Percentiles rank a stretch among this genome's conserved stretches.
Conservation (phyloP, 192 early-diverging fungal genomes). For the Entrophospora sp. region DNA sequence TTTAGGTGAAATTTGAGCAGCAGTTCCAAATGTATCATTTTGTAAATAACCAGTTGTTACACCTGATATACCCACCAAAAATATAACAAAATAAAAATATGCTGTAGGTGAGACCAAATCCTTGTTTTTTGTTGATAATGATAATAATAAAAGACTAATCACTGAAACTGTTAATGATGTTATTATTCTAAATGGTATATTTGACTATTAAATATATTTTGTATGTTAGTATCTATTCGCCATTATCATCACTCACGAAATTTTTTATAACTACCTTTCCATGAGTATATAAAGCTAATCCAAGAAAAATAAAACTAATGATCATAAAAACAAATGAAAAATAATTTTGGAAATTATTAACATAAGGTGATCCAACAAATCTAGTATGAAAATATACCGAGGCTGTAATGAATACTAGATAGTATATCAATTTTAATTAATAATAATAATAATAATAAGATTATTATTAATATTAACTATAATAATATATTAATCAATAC, state of each 20-base stretch:
- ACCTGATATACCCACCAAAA: constrained; percentile 47
- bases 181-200: constrained; percentile 28
- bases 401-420: constrained; percentile 64
- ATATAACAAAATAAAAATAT: constrained; percentile 58
- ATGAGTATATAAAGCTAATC: constrained; percentile 42
- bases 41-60: constrained; percentile 53
- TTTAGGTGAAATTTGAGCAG: constrained; percentile 53
- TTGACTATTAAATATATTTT: constrained; percentile 22
- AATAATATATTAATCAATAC: constrained; percentile 21
- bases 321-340: constrained; percentile 60
- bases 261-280: constrained; percentile 31
- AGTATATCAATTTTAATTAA: not conserved
- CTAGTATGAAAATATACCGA: constrained; percentile 59
- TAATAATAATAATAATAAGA: not conserved
- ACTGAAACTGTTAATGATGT: constrained; percentile 46
- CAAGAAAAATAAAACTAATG: constrained; percentile 47
- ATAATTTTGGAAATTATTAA: constrained; percentile 67
- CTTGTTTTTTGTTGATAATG: constrained; percentile 40
- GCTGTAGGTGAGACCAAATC: constrained; percentile 31
- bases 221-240: not conserved
- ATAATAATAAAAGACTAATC: constrained; percentile 39
- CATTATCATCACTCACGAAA: too few species aligned
- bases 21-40: constrained; percentile 64
- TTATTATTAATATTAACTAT: not conserved
- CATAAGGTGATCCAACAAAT: constrained; percentile 51